phyloP scores from a whole-genome alignment of 768 basidiomycete species.

The Suillus weaverae region DNA sequence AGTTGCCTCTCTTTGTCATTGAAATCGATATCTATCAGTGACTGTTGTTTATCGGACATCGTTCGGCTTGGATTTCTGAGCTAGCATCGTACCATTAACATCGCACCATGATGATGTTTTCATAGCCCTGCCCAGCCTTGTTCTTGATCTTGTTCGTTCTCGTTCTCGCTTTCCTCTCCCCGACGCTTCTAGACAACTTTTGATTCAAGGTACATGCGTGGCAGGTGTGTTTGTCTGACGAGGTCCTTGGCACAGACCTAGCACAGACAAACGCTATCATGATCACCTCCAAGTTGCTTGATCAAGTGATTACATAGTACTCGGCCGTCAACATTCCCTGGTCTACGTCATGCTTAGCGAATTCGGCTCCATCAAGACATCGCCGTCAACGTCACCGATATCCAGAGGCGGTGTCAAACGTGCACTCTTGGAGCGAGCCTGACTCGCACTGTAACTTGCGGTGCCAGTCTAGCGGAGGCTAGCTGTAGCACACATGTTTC shows the following conservation, averaged over 20 bases:
- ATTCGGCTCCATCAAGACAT: neutral
- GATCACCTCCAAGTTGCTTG: neutral
- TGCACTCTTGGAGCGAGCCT: neutral
- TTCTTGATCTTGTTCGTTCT: neutral
- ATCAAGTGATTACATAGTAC: neutral
- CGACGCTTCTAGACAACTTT: neutral
- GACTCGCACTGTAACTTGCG: neutral
- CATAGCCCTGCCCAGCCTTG: neutral
- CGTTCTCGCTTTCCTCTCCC: neutral
- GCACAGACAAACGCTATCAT: neutral
- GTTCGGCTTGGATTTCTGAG: constrained; percentile 8
- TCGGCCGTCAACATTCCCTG: neutral
- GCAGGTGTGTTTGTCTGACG: neutral
- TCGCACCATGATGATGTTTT: constrained; percentile 6
- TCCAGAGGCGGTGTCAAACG: constrained; percentile 1
- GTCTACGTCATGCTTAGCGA: neutral
- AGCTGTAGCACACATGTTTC: neutral
- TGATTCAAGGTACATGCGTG: too few species aligned
- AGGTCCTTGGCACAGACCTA: neutral
- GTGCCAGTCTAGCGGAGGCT: neutral
- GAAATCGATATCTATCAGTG: neutral
- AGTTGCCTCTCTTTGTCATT: neutral
- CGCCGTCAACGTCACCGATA: neutral
- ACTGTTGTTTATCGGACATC: constrained; percentile 10
- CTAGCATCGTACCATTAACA: constrained; percentile 3